Evolutionary conservation across 257 asterid species (phyloP), one percentile per base, ranked within the genome.

Genomic region (Lantana camara): DNA sequence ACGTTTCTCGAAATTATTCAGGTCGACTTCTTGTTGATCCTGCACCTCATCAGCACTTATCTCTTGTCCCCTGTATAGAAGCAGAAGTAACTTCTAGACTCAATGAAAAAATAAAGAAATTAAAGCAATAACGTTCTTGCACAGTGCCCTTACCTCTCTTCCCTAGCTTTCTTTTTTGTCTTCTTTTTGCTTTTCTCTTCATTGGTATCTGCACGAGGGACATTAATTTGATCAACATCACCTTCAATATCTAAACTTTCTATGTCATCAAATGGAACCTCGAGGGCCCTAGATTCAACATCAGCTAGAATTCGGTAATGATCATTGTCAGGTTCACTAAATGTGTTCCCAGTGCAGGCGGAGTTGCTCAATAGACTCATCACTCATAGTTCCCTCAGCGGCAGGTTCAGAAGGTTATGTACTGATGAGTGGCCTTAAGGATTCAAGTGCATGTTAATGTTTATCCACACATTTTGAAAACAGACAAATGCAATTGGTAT

Each of bases 21-120:
- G 97, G 57, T 73, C 57, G 73, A 77, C 96, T 56, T 90, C 83
- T 58, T 76, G 92, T 47, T 85, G 83, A 51, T 81, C 89, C 73
- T 96, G 84, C 74, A 88, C 89, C 74, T 94, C 97, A 15, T 96
- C 97, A 77, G 88, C 95, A 72, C 88, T 89, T 73, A 85, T 94
- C 73, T 94, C 96, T 55, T 60, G 86, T 67, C 90, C 99, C 86
- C 97, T 93, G 78, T 47, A 63, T 68, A 51, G 32, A 47, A 16
- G 20, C 50, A 42, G n/a, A n/a, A n/a, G n/a, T n/a, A n/a, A n/a
- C n/a, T n/a, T 46, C 11, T 34, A 55, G 48, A 30, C 29, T 15
- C 35, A 0, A 45, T 17, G 56, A n/a, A n/a, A n/a, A n/a, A n/a
- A n/a, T n/a, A n/a, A n/a, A n/a, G 34, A 71, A 63, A 51, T 48